Evolutionary conservation across 2,329 filamentous ascomycete species (phyloP), one percentile per base, ranked within the genome.

Genomic region (Raffaelea albimanens): DNA sequence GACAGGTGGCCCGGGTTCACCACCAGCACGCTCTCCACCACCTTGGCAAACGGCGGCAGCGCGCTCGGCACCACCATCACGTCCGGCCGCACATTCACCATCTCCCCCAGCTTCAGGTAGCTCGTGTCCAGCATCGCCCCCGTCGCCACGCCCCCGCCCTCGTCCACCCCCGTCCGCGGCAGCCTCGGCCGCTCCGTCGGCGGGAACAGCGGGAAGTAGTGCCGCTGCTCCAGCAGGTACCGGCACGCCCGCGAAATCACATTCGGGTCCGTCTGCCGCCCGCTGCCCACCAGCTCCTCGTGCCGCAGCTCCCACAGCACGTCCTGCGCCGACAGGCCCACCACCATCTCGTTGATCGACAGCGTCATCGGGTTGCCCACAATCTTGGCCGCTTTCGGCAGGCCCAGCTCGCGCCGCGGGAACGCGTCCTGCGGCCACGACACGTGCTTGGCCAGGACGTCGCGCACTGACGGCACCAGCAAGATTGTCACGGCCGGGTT

Each of bases 361-460:
- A 97, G 66, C 9, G 86, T 88, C 73, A 94, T 91, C 1, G 93
- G 93, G 60, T 97, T 97, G 2, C 89, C 87, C 16, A 96, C 79
- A 56, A 94, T 78, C 47, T 78, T 81, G 11, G 77, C 84, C 48
- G 83, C 74, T 61, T 87, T 91, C 11, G 85, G 85, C 5, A 97
- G 73, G 4, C 85, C 87, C 7, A 94, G 75, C 18, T 90, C 85
- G 57, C 82, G 85, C 53, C 73, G 71, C 1, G 71, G 63, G 7
- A 13, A 7, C 25, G 25, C 25, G 52, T 80, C 76, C 55, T 76
- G 73, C 0, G 90, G 88, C 82, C 87, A 97, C 16, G 87, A 84
- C 50, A 93, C 85, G 64, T 95, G 87, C 59, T 86, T 87, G 67
- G 78, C 82, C 53, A 94, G 71, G 9, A 83, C 78, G 59, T 95